Conservation (phyloP, 2,329 filamentous ascomycete species). For the Phialocephala subalpina region DNA sequence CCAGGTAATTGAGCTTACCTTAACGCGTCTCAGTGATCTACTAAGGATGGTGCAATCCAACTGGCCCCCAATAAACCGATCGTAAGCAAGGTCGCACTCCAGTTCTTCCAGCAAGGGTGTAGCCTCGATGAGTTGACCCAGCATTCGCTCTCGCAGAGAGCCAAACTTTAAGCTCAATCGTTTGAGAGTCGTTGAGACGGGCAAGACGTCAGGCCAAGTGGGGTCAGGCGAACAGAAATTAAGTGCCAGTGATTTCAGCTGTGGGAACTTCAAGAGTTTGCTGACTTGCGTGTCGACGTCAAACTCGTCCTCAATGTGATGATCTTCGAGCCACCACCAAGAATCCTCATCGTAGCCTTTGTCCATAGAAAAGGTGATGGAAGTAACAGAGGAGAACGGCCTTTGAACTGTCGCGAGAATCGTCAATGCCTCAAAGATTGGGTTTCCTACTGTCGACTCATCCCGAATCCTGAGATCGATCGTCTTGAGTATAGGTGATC, state of each 20-base stretch:
- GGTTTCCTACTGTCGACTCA: not conserved
- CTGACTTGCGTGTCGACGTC: conserved; percentile 11
- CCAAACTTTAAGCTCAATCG: conserved; percentile 17
- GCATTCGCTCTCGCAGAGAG: conserved; percentile 9
- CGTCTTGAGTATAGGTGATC: conserved; percentile 1
- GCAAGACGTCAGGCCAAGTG: not conserved
- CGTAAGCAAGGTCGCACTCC: conserved; percentile 22
- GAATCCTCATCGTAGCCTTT: not conserved
- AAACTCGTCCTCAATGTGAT: conserved; percentile 6
- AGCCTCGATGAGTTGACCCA: conserved; percentile 5
- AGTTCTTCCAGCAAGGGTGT: conserved; percentile 24
- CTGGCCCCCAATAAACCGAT: not conserved
- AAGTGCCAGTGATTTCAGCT: conserved; percentile 6
- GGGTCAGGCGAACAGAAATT: not conserved
- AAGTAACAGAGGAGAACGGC: conserved; percentile 2
- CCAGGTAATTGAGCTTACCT: too few relatives aligned
- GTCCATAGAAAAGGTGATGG: conserved; percentile 15
- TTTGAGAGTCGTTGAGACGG: not conserved
- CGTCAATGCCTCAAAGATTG: conserved; percentile 19
- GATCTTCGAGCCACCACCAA: not conserved
- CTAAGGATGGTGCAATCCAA: conserved; percentile 17
- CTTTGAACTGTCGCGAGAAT: not conserved
- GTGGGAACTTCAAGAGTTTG: conserved; percentile 4
- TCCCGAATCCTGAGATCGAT: conserved; percentile 23
- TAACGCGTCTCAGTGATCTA: not conserved